phyloP scores from a whole-genome alignment of 2,329 filamentous ascomycete species.

The Mycosphaerella arachidis region DNA sequence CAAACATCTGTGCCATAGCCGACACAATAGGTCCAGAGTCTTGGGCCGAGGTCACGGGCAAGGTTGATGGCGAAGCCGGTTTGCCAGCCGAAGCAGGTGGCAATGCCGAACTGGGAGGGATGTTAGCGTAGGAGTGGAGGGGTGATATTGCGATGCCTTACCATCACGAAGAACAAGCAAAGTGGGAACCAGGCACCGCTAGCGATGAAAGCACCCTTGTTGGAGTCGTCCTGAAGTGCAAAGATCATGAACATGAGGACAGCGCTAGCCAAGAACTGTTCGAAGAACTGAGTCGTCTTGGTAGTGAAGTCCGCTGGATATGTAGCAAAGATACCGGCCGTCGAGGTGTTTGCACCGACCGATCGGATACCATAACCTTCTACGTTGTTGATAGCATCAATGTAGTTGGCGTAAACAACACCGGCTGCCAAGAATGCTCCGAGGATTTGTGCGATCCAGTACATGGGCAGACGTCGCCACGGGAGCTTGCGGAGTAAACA shows the following conservation, averaged over 20 bases:
- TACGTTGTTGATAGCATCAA: constrained; percentile 55
- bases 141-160: neutral
- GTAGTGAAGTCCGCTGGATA: constrained; percentile 62
- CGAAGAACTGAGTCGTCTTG: constrained; percentile 62
- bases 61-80: constrained; percentile 66
- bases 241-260: constrained; percentile 68
- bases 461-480: constrained; percentile 65
- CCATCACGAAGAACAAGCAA: constrained; percentile 59
- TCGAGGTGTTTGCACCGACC: constrained; percentile 53
- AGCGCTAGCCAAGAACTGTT: constrained; percentile 62
- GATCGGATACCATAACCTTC: constrained; percentile 59
- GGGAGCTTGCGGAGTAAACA: constrained; percentile 65
- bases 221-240: constrained; percentile 55
- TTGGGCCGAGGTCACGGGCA: constrained; percentile 66
- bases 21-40: constrained; percentile 61
- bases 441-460: constrained; percentile 60
- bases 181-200: constrained; percentile 53
- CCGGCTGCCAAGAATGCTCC: constrained; percentile 59
- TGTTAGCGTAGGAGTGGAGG: constrained; percentile 4
- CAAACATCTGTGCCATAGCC: constrained; percentile 64
- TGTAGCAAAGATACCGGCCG: constrained; percentile 65
- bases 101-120: constrained; percentile 53
- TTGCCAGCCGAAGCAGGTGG: constrained; percentile 64
- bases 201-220: constrained; percentile 33
- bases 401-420: constrained; percentile 45